Percentiles rank a stretch among this genome's conserved stretches.
Conservation (phyloP, 2,329 filamentous ascomycete species). For the Colletotrichum sp. region DNA sequence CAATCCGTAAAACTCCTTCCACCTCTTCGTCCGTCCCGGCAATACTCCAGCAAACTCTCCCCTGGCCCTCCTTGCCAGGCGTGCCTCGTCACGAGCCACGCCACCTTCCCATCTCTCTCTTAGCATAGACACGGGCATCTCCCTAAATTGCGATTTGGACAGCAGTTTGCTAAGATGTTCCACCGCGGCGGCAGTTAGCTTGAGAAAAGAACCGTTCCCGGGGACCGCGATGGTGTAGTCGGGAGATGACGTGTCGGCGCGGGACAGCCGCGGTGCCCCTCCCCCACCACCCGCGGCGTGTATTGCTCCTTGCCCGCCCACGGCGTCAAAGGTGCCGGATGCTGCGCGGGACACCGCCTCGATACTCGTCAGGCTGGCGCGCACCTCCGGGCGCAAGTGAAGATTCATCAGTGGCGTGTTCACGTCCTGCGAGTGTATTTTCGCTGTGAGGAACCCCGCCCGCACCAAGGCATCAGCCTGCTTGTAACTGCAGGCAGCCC, state of each 20-base stretch:
- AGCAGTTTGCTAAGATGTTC: slow-evolving; percentile 66
- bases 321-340: slow-evolving; percentile 71
- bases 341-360: slow-evolving; percentile 68
- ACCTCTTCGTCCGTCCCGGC: slow-evolving; percentile 68
- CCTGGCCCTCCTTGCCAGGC: slow-evolving; percentile 53
- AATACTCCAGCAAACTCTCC: slow-evolving; percentile 63
- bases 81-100: slow-evolving; percentile 49
- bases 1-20: slow-evolving; percentile 74
- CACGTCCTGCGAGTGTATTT: slow-evolving; percentile 21
- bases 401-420: slow-evolving; percentile 38
- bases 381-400: slow-evolving; percentile 56
- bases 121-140: slow-evolving; percentile 66
- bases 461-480: slow-evolving; percentile 65
- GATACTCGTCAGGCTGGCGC: slow-evolving; percentile 63
- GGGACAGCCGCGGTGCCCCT: slow-evolving; percentile 36
- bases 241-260: slow-evolving; percentile 24
- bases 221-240: slow-evolving; percentile 67
- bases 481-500: slow-evolving; percentile 3
- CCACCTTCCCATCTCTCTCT: slow-evolving; percentile 76
- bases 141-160: slow-evolving; percentile 62
- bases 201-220: slow-evolving; percentile 70
- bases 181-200: slow-evolving; percentile 66
- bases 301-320: slow-evolving; percentile 71
- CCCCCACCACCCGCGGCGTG: slow-evolving; percentile 66
- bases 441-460: slow-evolving; percentile 69